These are phyloP conservation scores for Leishmania major DNA, from an alignment of 208 protist genomes.

Conservation along the genomic window DNA sequence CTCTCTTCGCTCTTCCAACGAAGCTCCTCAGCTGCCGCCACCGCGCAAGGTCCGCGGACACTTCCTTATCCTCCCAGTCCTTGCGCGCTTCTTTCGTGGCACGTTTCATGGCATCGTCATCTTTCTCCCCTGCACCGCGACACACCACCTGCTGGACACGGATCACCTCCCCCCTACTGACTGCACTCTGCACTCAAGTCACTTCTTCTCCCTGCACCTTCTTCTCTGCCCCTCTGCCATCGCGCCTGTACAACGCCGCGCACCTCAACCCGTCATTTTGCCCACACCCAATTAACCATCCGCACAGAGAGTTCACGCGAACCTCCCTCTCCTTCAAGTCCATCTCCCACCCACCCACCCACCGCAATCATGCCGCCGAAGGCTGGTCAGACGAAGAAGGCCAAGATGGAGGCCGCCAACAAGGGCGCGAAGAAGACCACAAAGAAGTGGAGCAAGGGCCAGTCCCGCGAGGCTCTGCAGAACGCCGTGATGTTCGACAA, in stretches of 20 bases:
- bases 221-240: background rate
- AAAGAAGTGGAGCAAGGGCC: conserved; percentile 95
- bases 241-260: background rate
- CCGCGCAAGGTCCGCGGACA: background rate
- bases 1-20: background rate
- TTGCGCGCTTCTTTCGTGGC: background rate
- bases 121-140: background rate
- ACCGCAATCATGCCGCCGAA: conserved; percentile 62
- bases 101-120: background rate
- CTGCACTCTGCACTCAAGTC: background rate
- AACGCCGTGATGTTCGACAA: conserved; percentile 94
- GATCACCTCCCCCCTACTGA: background rate
- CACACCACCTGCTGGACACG: background rate
- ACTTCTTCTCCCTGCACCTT: background rate
- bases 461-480: conserved; percentile 88
- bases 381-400: conserved; percentile 70
- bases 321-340: conserved; percentile 5
- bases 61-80: background rate
- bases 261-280: background rate
- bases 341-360: background rate
- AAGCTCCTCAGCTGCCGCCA: background rate
- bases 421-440: conserved; percentile 86
- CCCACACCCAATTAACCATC: background rate
- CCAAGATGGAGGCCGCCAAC: conserved; percentile 68
- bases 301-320: conserved; percentile 38